Evolutionary conservation across 331 rosid species (phyloP).

Genomic region (Phaseolus coccineus): DNA sequence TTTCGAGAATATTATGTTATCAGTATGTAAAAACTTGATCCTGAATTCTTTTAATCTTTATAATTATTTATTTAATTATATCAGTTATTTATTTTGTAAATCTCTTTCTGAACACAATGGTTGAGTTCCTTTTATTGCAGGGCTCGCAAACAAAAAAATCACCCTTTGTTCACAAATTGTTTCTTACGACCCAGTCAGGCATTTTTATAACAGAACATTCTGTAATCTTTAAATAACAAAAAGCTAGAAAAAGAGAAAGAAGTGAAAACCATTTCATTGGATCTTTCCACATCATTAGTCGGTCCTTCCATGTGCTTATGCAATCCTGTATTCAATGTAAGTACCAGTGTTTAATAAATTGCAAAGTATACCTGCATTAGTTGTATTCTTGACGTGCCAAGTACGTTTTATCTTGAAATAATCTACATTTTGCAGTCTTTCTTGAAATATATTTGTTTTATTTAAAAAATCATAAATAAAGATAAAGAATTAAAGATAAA

Average conservation of each 20-base stretch:
- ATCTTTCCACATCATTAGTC: conserved; percentile 90
- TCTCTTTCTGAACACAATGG: background rate
- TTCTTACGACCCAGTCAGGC: conserved; percentile 19
- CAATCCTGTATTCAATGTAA: conserved; percentile 63
- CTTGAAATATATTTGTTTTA: no score
- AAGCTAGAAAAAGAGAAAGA: conserved; percentile 28
- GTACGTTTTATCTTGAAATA: no score
- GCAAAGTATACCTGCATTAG: no score
- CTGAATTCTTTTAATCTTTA: background rate
- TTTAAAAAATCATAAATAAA: no score
- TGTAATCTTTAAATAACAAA: conserved; percentile 13
- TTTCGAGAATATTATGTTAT: no score
- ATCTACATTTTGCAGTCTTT: no score
- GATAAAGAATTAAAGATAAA: no score
- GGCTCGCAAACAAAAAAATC: background rate
- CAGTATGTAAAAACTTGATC: background rate
- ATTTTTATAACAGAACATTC: conserved; percentile 10
- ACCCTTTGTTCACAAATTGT: background rate
- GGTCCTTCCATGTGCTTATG: conserved; percentile 84
- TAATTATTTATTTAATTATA: conserved; percentile 8
- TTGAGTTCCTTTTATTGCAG: background rate
- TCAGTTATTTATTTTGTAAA: conserved; percentile 1
- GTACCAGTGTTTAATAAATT: conserved; percentile 4
- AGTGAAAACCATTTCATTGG: conserved; percentile 82
- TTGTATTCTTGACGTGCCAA: no score